Conservation (phyloP, 352 stramenopile species). For the Pythium oligandrum region DNA sequence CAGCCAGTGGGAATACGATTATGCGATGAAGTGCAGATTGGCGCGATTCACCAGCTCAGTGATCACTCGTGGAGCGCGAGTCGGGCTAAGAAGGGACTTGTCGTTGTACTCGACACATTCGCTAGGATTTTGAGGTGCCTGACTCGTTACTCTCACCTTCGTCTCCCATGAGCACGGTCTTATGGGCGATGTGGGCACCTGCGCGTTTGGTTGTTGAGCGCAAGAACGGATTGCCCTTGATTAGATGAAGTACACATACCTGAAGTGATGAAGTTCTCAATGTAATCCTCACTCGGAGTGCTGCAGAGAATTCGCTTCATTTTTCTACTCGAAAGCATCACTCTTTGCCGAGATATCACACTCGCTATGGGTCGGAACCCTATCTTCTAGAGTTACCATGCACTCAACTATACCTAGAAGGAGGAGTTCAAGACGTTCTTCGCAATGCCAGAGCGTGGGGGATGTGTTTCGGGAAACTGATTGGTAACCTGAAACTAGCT, state of each 20-base stretch:
- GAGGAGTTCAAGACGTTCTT: too few relatives aligned
- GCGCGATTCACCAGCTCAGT: constrained; percentile 75
- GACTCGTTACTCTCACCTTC: constrained; percentile 51
- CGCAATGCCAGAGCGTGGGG: too few relatives aligned
- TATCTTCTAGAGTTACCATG: too few relatives aligned
- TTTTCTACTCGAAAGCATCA: too few relatives aligned
- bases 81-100: constrained; percentile 49
- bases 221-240: constrained; percentile 57
- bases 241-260: constrained; percentile 69
- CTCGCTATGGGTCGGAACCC: too few relatives aligned
- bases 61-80: constrained; percentile 58
- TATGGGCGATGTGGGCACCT: constrained; percentile 56
- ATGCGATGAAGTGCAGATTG: constrained; percentile 83
- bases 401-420: too few relatives aligned
- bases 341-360: too few relatives aligned
- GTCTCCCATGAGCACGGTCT: constrained; percentile 69
- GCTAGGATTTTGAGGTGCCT: constrained; percentile 63
- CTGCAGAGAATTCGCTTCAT: too few relatives aligned
- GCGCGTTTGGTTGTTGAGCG: constrained; percentile 51
- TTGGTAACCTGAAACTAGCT: too few relatives aligned
- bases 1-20: constrained; percentile 63
- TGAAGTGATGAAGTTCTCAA: constrained; percentile 64
- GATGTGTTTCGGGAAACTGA: too few relatives aligned
- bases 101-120: constrained; percentile 76
- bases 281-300: constrained; percentile 55